These are phyloP conservation scores for Penicillium sp. DNA, from an alignment of 2,329 filamentous ascomycete genomes.

Conservation along the genomic window DNA sequence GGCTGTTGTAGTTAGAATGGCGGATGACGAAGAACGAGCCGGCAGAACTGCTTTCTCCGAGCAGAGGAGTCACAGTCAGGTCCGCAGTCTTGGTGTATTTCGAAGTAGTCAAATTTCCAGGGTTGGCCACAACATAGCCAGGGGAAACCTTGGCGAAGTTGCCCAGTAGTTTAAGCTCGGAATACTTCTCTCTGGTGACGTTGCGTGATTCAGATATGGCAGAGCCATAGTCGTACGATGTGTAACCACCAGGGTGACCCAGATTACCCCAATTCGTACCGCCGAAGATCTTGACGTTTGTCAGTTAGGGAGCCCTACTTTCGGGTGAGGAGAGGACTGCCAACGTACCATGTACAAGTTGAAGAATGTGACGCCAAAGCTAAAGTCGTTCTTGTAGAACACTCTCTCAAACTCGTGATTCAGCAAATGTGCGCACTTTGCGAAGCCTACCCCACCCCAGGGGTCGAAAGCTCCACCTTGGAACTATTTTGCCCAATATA, in stretches of 20 bases:
- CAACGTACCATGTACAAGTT: constrained; percentile 66
- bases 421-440: constrained; percentile 58
- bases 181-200: constrained; percentile 68
- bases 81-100: constrained; percentile 50
- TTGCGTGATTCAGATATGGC: constrained; percentile 64
- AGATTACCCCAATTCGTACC: constrained; percentile 80
- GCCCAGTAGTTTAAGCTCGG: constrained; percentile 68
- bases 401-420: constrained; percentile 71
- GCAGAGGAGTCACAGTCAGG: constrained; percentile 56
- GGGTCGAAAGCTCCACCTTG: constrained; percentile 68
- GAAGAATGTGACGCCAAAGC: constrained; percentile 60
- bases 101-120: constrained; percentile 39
- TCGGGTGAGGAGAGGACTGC: not conserved
- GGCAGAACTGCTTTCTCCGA: constrained; percentile 45
- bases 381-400: constrained; percentile 71
- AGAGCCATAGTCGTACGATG: constrained; percentile 56
- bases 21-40: constrained; percentile 56
- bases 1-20: constrained; percentile 60
- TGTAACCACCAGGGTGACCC: constrained; percentile 60
- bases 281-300: constrained; percentile 53
- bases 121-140: constrained; percentile 57
- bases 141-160: constrained; percentile 70
- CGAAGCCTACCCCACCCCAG: constrained; percentile 67
- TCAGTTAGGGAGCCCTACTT: not conserved
- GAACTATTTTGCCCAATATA: constrained; percentile 40